Evolutionary conservation across 768 basidiomycete genomes (phyloP), one percentile per base, ranked within the genome.

Genomic region (Brasilioporus rufonigricans): DNA sequence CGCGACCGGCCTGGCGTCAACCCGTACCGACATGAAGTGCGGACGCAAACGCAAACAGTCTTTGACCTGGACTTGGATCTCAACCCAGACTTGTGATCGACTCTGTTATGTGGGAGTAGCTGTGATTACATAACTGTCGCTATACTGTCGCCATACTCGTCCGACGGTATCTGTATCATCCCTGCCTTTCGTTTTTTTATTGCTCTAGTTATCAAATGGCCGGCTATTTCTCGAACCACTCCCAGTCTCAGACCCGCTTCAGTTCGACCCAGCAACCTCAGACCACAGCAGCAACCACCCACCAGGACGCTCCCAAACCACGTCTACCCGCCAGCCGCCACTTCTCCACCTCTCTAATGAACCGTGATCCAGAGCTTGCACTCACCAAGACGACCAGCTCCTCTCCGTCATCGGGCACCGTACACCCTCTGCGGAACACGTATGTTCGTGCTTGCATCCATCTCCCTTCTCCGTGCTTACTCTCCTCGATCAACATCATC

Each of bases 341-440:
- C 65, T 90, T 91, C 68, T 89, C 83, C n/a, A 83, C 81, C 8
- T 80, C 79, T 5, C 68, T 84, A 29, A 61, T 82, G 13, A 77
- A 76, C 50, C 69, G 62, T 18, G 67, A 69, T 24, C 56, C 59
- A 11, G 67, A 69, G 49, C 68, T 68, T 27, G 69, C 48, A 64
- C 75, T 44, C 73, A 75, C 48, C 73, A 85, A 60, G 78, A 77
- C 55, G 63, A 36, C 72, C 8, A 56, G 65, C 5, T 35, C 44
- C 12, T 53, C 53, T 16, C 63, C 69, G 11, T 46, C 52, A 11
- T 61, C 72, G 53, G 64, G 59, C 39, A 71, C 73, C 38, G 83
- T 88, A 3, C 89, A 91, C 73, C 89, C 89, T 51, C 78, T 92
- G 60, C 78, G 86, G 80, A 87, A 87, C 77, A 91, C 90, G 89